Conservation (phyloP, 148 eudicot genomes). For the Rhododendron molle region DNA sequence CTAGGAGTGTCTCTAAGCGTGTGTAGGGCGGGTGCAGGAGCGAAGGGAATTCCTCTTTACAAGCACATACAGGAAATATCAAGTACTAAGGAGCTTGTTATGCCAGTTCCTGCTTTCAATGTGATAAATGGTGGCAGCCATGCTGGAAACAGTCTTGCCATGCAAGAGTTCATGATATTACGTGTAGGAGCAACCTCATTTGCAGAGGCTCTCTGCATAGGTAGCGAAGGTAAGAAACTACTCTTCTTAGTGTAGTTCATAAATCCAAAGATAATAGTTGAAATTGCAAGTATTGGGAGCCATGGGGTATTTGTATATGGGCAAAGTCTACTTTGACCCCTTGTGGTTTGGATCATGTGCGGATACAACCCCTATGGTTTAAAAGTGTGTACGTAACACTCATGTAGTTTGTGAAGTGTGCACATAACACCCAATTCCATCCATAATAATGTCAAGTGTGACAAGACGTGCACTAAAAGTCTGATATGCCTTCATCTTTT, state of each 20-base stretch:
- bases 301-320: neutral
- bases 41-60: slow-evolving; percentile 80
- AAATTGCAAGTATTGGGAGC: neutral
- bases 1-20: slow-evolving; percentile 90
- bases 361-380: too few relatives aligned
- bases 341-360: too few relatives aligned
- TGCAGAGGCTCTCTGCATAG: slow-evolving; percentile 92
- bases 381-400: too few relatives aligned
- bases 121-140: slow-evolving; percentile 99
- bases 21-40: slow-evolving; percentile 96
- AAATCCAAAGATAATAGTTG: neutral
- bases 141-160: slow-evolving; percentile 95
- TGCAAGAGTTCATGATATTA: slow-evolving; percentile 98
- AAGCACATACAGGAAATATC: slow-evolving; percentile 94
- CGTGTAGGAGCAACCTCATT: slow-evolving; percentile 91
- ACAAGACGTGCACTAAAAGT: too few relatives aligned
- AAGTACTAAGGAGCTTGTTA: slow-evolving; percentile 90
- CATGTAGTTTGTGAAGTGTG: too few relatives aligned
- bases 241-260: neutral
- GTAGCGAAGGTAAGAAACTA: slow-evolving; percentile 77
- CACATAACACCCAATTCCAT: too few relatives aligned
- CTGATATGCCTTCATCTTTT: too few relatives aligned
- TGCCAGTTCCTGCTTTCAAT: slow-evolving; percentile 99
- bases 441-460: too few relatives aligned
- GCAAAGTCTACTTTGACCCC: too few relatives aligned